Conservation (phyloP, 2,329 filamentous ascomycete genomes). For the Cladosporium cucumerinum region DNA sequence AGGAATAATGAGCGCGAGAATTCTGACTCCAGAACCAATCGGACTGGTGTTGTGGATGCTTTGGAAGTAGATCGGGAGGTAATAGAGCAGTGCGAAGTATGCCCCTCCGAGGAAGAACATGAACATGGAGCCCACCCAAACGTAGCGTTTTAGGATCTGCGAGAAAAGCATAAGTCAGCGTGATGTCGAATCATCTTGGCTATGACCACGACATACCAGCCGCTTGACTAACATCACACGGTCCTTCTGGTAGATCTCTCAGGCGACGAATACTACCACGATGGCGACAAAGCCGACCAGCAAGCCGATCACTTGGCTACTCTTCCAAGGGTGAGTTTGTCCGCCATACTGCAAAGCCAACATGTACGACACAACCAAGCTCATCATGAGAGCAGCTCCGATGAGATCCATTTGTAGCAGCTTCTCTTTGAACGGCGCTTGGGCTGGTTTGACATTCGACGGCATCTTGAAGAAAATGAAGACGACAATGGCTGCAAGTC, state of each 20-base stretch:
- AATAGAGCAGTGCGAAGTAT: slow-evolving; percentile 22
- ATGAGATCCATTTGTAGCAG: slow-evolving; percentile 49
- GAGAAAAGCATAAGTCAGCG: not conserved
- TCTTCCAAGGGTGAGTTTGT: slow-evolving; percentile 36
- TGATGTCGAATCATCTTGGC: not conserved
- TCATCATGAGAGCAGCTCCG: slow-evolving; percentile 44
- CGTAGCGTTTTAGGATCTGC: not conserved
- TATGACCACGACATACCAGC: not conserved
- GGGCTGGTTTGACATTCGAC: slow-evolving; percentile 13
- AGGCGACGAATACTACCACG: slow-evolving; percentile 36
- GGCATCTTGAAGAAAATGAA: slow-evolving; percentile 30
- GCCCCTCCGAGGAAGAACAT: not conserved
- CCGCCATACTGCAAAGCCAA: slow-evolving; percentile 49
- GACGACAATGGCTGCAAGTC: slow-evolving; percentile 26
- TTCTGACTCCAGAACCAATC: slow-evolving; percentile 26
- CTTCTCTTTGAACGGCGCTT: slow-evolving; percentile 39
- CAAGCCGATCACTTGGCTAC: slow-evolving; percentile 24
- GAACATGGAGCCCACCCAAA: not conserved
- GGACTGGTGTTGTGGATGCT: slow-evolving; percentile 27
- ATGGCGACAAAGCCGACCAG: slow-evolving; percentile 38
- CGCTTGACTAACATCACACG: not conserved
- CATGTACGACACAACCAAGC: slow-evolving; percentile 37
- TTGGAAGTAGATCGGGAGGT: slow-evolving; percentile 33
- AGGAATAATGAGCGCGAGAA: not conserved
- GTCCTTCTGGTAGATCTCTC: not conserved